Evolutionary conservation across 371 early-diverging fungal species (phyloP), one percentile per base, ranked within the genome.

Genomic region (Dichotomocladium elegans): DNA sequence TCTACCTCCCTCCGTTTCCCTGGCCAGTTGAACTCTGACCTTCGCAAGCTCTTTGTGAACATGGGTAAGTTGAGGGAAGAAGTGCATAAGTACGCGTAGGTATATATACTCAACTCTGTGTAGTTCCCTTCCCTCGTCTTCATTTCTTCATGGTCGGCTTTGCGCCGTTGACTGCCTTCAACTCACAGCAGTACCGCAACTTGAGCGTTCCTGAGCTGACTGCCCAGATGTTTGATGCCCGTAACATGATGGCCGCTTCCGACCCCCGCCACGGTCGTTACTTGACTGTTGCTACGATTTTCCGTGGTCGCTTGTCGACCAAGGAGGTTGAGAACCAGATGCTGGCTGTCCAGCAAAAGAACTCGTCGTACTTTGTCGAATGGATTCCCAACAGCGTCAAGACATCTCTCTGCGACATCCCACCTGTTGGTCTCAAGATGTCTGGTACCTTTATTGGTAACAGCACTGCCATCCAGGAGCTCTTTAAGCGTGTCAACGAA

Each of bases 1-100:
- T 97, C 99, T 26, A 98, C 98, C 47, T 94, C 92, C 51, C 83
- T 99, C 35, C 90, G 99, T 67, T 99, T 99, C 87, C 99, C 99
- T 35, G 99, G 99, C 53, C 99, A 99, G 77, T 84, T 99, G 41
- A 97, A 99, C 74, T 87, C 96, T 49, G 99, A 99, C 68, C 78
- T 99, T 51, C 89, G 99, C 70, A 99, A 99, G 80, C 78, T 96
- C 31, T 97, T 95, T 50, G 99, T 99, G 49, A 74, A 81, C 79
- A 34, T 83, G 87, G 81, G 78, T 78, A 68, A 53, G 33, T 14
- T 9, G 17, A 21, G 12, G n/a, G n/a, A n/a, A n/a, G n/a, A n/a
- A n/a, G n/a, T n/a, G n/a, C n/a, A n/a, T n/a, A n/a, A 55, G 74
- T 74, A 68, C 49, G 57, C 37, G 97, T 9, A 6, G 12, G 11